phyloP scores from a whole-genome alignment of 257 asterid genomes.

The Salvia splendens region DNA sequence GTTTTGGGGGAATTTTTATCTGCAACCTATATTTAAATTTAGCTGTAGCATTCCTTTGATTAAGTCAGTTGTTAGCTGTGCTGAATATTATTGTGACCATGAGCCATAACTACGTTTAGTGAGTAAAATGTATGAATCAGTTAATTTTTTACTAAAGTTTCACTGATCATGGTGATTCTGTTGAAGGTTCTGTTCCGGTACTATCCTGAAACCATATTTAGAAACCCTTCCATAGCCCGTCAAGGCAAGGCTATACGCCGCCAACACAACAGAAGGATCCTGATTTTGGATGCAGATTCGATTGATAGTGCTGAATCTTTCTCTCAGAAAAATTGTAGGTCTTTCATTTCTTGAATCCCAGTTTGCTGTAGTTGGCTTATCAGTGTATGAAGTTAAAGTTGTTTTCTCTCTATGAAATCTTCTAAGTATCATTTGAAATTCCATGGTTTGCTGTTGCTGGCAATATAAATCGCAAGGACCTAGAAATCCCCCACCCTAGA shows the following conservation, averaged over 20 bases:
- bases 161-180: conserved; percentile 30
- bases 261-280: conserved; percentile 63
- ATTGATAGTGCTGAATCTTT: conserved; percentile 31
- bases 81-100: conserved; percentile 11
- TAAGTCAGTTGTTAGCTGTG: conserved; percentile 18
- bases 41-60: conserved; percentile 6
- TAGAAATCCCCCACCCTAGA: neutral
- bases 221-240: conserved; percentile 77
- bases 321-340: conserved; percentile 27
- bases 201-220: conserved; percentile 56
- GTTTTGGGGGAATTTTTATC: neutral
- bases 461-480: neutral
- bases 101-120: conserved; percentile 16
- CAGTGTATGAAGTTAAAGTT: neutral
- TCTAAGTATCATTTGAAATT: conserved; percentile 6
- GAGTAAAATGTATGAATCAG: neutral
- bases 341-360: conserved; percentile 3
- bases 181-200: conserved; percentile 70
- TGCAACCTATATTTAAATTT: neutral
- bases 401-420: conserved; percentile 3
- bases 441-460: conserved; percentile 1
- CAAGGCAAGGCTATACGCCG: conserved; percentile 97
- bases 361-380: conserved; percentile 25
- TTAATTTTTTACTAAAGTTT: conserved; percentile 7
- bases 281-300: conserved; percentile 49